Base-by-base conservation (phyloP, 2,329 filamentous ascomycete species). In the Claviceps purpurea region DNA sequence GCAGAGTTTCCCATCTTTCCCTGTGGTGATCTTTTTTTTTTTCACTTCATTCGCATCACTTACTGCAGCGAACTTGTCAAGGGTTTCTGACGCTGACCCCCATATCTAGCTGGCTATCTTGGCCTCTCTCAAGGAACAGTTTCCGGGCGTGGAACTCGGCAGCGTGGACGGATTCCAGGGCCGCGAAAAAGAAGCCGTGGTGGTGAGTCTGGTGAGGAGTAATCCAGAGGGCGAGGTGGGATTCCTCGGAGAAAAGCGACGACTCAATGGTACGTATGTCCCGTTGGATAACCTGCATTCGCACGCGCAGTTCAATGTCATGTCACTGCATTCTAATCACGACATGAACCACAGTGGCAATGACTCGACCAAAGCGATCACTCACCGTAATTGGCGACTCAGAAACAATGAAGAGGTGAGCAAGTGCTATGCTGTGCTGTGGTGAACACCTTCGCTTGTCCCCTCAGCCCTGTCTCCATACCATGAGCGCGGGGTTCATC, bases 141-240 rank as follows among this genome's bases (percentile, higher is more conserved):
- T 85, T 60, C 85, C 86, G 0, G 89, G 85, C 13, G 81, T 98
- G 49, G 93, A 98, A 67, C 75, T 98, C n/a, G 93, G 93, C 38
- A 95, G 89, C 61, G 88, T 98, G 2, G 93, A 98, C 67, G 93
- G 91, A 2, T 98, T 98, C 65, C 93, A 98, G 67, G 93, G 93
- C 38, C 81, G 93, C 18, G 93, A 98, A 68, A 98, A 98, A 68
- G 93, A 98, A 67, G 93, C 88, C 2, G 84, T 98, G 16, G 78
- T 98, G 41, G 84, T 98, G 50, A 95, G 85, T 66, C 77, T 97
- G n/a, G 93, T 98, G 52, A 78, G 93, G 58, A 96, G 90, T 68
- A 98, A 98, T 64, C 59, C 81, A 5, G 80, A 89, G 48, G 81
- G 84, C 49, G 89, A 97, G 65, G 90, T 97, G 14, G 93, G 93